Base-by-base conservation (phyloP, 805 yeast species). In the Tetrapisispora arboricola region DNA sequence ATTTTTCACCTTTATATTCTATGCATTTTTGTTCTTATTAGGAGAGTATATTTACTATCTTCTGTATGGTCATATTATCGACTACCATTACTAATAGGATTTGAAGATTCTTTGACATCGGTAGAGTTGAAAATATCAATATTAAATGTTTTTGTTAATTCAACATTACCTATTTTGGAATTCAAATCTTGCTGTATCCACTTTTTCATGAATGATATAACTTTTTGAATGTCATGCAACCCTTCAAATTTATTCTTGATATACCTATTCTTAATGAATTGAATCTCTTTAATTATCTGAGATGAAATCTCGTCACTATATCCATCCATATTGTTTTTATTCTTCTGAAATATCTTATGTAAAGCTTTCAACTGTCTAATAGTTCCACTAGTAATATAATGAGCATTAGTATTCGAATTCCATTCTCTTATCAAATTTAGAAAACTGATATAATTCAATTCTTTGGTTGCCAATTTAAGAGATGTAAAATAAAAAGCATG, bases 341-440 rank as follows among this genome's bases (percentile, higher is more conserved):
- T 36, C 25, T 40, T 31, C 8, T 20, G 13, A 13, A 32, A 40
- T n/a, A 40, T 16, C 13, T 19, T 30, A 7, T 9, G 17, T 35
- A 34, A 50, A 2, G 49, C 48, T 32, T 50, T 57, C n/a, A 56
- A 33, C 27, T 48, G 48, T n/a, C 58, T 44, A 10, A 57, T 43
- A 15, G 44, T 31, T 13, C 46, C 52, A n/a, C 45, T 52, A 1
- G 53, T 38, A 6, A 55, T 36, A 28, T 43, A 41, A 19, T 36
- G 37, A 4, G 58, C 59, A 3, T 35, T 30, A 1, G 27, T 12
- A 35, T 55, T 55, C 8, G n/a, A 13, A 38, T 53, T 49, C 61
- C 63, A 58, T n/a, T 55, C 54, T 19, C 34, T 41, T 15, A 58
- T 35, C 4, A 39, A 19, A 13, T 30, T n/a, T 4, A 43, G 28